phyloP scores from a whole-genome alignment of 2,329 filamentous ascomycete species.

The Moelleriella libera region DNA sequence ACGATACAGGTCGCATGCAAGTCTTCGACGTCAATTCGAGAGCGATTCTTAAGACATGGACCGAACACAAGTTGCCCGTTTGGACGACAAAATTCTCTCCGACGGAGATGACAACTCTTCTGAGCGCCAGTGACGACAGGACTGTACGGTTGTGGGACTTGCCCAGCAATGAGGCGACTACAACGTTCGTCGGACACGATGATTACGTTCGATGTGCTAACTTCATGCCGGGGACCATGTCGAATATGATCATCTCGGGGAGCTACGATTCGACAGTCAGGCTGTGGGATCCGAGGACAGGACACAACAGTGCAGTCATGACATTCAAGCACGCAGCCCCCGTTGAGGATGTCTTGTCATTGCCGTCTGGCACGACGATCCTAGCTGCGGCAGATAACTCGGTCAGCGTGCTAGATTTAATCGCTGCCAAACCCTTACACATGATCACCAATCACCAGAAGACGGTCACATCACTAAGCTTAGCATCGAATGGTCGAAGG shows the following conservation, averaged over 20 bases:
- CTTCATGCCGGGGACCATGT: constrained; percentile 64
- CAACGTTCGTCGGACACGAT: constrained; percentile 70
- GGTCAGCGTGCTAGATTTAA: constrained; percentile 82
- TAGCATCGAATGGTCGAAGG: constrained; percentile 68
- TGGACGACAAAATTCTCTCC: constrained; percentile 91
- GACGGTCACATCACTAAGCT: constrained; percentile 77
- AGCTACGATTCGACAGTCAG: constrained; percentile 91
- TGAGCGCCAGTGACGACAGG: constrained; percentile 84
- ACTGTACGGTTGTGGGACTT: constrained; percentile 93
- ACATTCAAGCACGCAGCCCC: constrained; percentile 89
- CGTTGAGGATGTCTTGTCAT: constrained; percentile 75
- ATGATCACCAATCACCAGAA: constrained; percentile 93
- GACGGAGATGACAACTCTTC: constrained; percentile 67
- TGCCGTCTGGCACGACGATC: constrained; percentile 75
- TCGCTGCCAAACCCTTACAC: constrained; percentile 77
- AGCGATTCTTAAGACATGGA: constrained; percentile 91
- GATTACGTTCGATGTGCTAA: constrained; percentile 84
- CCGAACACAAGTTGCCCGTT: constrained; percentile 83
- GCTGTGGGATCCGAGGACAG: constrained; percentile 79
- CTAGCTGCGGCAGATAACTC: constrained; percentile 74
- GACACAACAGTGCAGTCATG: constrained; percentile 57
- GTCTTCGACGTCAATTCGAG: constrained; percentile 84
- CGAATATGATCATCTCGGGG: constrained; percentile 72
- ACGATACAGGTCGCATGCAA: constrained; percentile 84
- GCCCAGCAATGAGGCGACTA: constrained; percentile 60